Conservation (phyloP, 2,329 filamentous ascomycete genomes). For the Aspergillus brunneoviolaceus region DNA sequence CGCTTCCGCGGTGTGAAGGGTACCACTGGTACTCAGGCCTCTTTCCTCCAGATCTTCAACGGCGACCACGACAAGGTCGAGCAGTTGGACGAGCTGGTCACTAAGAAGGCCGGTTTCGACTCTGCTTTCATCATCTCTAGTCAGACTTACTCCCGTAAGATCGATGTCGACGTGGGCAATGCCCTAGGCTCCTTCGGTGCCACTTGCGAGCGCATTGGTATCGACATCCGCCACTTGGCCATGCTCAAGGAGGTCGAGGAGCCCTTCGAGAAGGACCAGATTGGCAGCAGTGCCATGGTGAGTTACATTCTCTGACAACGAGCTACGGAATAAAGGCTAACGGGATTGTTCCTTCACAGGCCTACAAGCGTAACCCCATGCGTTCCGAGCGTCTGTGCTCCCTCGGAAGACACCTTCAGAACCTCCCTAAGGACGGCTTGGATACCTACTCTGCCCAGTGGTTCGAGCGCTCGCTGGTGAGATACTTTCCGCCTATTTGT, state of each 20-base stretch:
- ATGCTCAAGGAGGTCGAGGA: conserved; percentile 82
- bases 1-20: conserved; percentile 73
- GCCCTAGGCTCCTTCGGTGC: conserved; percentile 76
- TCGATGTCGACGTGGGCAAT: conserved; percentile 78
- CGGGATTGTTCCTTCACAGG: conserved; percentile 46
- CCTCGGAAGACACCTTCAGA: conserved; percentile 57
- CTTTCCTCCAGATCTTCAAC: conserved; percentile 69
- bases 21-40: conserved; percentile 76
- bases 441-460: conserved; percentile 72
- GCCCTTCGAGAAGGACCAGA: conserved; percentile 77
- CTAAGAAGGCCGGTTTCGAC: conserved; percentile 64
- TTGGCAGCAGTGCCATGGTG: conserved; percentile 64
- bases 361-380: conserved; percentile 64
- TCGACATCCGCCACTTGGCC: conserved; percentile 72
- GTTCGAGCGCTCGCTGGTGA: conserved; percentile 69
- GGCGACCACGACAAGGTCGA: conserved; percentile 61
- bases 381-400: conserved; percentile 61
- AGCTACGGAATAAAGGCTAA: conserved; percentile 11
- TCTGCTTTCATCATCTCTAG: conserved; percentile 64
- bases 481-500: conserved; percentile 3
- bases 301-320: neutral
- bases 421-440: conserved; percentile 56
- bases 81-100: conserved; percentile 62
- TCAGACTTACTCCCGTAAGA: conserved; percentile 77
- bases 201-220: conserved; percentile 72